Evolutionary conservation across 2,329 filamentous ascomycete genomes (phyloP), one percentile per base, ranked within the genome.

Genomic region (Epichloe scottii): DNA sequence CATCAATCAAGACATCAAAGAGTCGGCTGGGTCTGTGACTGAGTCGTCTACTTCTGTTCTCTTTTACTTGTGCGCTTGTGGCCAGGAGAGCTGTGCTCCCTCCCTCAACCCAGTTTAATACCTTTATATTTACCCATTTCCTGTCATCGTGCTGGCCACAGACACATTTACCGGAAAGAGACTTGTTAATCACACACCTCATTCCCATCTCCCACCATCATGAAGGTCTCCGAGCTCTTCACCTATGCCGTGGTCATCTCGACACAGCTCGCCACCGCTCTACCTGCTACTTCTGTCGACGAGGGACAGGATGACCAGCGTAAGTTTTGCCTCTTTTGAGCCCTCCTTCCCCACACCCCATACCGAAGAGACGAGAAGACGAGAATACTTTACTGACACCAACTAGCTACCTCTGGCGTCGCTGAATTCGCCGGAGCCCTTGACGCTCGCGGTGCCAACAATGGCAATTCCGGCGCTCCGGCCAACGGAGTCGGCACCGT

Each of bases 191-290:
- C 26, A 30, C 8, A 30, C 11, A 30, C 8, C 26, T 30, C 26
- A 30, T 30, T 8, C 26, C 26, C 26, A 30, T 30, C 3, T 30
- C 4, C 30, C 30, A 10, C 35, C 50, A 43, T 17, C 23, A 51
- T 51, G 50, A 51, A 51, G 37, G 19, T 51, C 38, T 33, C 50
- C 17, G 44, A 51, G 34, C n/a, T 51, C 23, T 30, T 51, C 30
- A 46, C 50, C 15, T 51, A 33, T 21, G 44, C 17, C 21, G 17
- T 51, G n/a, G 50, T 46, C 21, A 19, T 34, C 19, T 51, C 44
- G 17, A 34, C 39, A 2, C 50, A 46, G 21, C 50, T 52, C 33
- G 21, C 45, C 46, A 26, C 30, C 10, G 37, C 37, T 14, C 38
- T 43, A 2, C 49, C 44, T 15, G 10, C 48, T 23, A 12, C 40